A percentile compares a stretch with the other conserved stretches of the same genome.
Conservation (phyloP, 306 rosid genomes). For the Macrotyloma uniflorum region DNA sequence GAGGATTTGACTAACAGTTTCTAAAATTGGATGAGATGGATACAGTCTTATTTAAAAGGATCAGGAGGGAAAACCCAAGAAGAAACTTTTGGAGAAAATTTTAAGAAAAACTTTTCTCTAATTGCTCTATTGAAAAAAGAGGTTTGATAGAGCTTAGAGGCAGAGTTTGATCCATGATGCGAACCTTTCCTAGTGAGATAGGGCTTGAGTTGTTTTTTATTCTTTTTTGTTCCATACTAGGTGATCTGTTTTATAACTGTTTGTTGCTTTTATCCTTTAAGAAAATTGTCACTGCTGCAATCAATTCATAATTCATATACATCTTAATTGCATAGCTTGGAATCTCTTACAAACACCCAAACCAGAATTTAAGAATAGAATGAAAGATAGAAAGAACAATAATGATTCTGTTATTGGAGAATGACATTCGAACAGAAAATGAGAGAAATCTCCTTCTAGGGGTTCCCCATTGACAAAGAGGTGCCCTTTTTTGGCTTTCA, state of each 20-base stretch:
- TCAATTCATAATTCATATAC: constrained; percentile 12
- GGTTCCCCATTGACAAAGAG: neutral
- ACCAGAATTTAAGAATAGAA: neutral
- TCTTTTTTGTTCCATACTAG: neutral
- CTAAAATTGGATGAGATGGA: neutral
- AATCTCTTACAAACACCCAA: neutral
- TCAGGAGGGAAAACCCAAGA: neutral
- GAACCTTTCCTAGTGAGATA: neutral
- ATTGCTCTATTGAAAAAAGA: neutral
- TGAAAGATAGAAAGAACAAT: neutral
- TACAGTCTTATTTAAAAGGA: neutral
- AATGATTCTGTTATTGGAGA: neutral
- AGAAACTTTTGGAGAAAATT: neutral
- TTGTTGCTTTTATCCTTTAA: neutral
- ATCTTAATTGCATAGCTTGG: neutral
- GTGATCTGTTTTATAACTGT: neutral
- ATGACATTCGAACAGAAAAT: neutral
- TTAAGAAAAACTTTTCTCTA: neutral
- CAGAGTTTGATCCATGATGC: neutral
- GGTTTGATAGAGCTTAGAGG: neutral
- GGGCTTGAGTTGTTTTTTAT: neutral
- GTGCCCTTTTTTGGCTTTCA: neutral
- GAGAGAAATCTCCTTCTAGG: neutral
- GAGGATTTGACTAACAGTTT: neutral
- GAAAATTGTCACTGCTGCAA: neutral